Percentiles rank a stretch among this genome's conserved stretches.
Evolutionary conservation across 306 rosid genomes (phyloP).

Genomic region (Vicia faba): DNA sequence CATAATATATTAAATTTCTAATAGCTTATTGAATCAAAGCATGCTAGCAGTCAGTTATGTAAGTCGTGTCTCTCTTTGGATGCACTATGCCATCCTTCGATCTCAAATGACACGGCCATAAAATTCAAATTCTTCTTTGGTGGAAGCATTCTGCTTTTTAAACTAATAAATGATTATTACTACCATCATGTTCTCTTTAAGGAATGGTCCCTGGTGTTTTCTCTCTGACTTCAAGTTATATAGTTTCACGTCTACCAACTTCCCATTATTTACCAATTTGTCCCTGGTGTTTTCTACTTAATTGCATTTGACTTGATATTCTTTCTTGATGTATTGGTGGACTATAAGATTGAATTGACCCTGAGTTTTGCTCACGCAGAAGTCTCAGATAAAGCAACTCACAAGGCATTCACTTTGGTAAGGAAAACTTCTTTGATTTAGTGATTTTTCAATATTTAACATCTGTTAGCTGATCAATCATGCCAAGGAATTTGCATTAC

Average conservation of each 20-base stretch:
- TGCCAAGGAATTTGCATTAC: constrained; percentile 20
- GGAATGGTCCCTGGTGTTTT: constrained; percentile 16
- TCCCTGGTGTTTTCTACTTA: constrained; percentile 18
- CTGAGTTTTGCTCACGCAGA: constrained; percentile 55
- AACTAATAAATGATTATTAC: constrained; percentile 14
- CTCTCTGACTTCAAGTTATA: constrained; percentile 17
- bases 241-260: constrained; percentile 16
- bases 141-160: constrained; percentile 28
- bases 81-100: constrained; percentile 7
- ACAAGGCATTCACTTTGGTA: constrained; percentile 63
- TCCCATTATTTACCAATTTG: constrained; percentile 22
- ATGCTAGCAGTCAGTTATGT: constrained; percentile 1
- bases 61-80: constrained; percentile 19
- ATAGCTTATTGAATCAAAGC: constrained; percentile 26
- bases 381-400: constrained; percentile 56
- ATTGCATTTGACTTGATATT: constrained; percentile 15
- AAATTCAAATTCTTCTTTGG: constrained; percentile 11
- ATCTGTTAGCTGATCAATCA: constrained; percentile 20
- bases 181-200: constrained; percentile 19
- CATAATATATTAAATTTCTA: constrained; percentile 10
- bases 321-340: constrained; percentile 32
- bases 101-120: constrained; percentile 14
- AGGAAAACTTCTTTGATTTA: constrained; percentile 43
- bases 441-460: constrained; percentile 13
- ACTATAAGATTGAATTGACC: constrained; percentile 29